phyloP scores from a whole-genome alignment of 192 early-diverging fungal genomes.

The Coemansia sp. region DNA sequence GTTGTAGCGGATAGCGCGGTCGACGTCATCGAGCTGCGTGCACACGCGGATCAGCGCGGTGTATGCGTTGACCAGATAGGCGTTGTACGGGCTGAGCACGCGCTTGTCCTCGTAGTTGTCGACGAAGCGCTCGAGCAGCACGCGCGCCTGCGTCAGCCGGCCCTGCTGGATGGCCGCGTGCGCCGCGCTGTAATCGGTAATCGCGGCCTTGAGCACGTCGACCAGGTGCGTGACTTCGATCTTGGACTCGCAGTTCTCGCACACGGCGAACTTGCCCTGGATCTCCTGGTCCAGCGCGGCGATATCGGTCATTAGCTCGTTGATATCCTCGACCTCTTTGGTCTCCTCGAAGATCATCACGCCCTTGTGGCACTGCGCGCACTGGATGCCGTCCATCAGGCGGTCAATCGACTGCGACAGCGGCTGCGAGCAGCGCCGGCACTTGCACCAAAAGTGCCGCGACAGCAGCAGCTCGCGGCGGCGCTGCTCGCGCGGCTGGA shows the following conservation, averaged over 20 bases:
- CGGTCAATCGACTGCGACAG: conserved; percentile 66
- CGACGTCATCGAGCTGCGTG: conserved; percentile 32
- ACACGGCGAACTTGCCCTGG: conserved; percentile 54
- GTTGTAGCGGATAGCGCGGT: conserved; percentile 49
- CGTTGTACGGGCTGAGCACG: conserved; percentile 53
- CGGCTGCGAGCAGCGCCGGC: conserved; percentile 59
- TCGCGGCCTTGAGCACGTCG: conserved; percentile 53
- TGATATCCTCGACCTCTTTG: conserved; percentile 58
- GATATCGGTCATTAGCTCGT: conserved; percentile 55
- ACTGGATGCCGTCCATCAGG: conserved; percentile 65
- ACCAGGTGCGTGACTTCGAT: conserved; percentile 50
- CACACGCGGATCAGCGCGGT: conserved; percentile 38
- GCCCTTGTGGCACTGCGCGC: conserved; percentile 53
- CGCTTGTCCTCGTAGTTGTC: conserved; percentile 46
- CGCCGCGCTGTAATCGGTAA: conserved; percentile 44
- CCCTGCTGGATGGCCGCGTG: conserved; percentile 45
- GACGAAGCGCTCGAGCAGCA: conserved; percentile 49
- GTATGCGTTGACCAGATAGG: conserved; percentile 49
- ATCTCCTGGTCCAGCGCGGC: conserved; percentile 53
- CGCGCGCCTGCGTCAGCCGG: conserved; percentile 34
- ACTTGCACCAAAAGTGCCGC: conserved; percentile 77
- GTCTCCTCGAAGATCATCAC: conserved; percentile 59
- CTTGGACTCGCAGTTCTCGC: conserved; percentile 50
- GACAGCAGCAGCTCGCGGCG: conserved; percentile 61
- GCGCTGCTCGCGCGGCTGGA: conserved; percentile 64